Evolutionary conservation across 2,329 filamentous ascomycete species (phyloP).

Genomic region (Raffaelea ambrosiae): DNA sequence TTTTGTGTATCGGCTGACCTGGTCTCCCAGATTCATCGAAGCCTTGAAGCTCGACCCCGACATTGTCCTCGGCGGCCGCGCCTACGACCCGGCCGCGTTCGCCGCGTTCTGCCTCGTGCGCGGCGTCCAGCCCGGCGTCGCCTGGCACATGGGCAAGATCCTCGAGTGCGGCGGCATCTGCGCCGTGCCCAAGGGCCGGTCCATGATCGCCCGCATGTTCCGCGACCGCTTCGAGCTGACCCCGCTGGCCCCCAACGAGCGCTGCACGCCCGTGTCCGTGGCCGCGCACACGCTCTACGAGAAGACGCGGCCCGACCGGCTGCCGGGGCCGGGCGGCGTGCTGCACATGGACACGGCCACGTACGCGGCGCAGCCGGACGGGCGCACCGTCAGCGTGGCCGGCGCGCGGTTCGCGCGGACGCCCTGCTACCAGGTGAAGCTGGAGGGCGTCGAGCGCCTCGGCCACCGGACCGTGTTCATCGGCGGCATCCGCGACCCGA

Average conservation of each 20-base stretch:
- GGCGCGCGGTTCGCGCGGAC: conserved; percentile 26
- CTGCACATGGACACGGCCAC: conserved; percentile 29
- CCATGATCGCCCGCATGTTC: conserved; percentile 31
- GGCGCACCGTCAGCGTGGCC: conserved; percentile 27
- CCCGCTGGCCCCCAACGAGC: conserved; percentile 26
- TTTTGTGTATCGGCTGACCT: not conserved
- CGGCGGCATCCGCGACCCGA: conserved; percentile 29
- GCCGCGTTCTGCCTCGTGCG: conserved; percentile 3
- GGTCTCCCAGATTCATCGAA: conserved; percentile 11
- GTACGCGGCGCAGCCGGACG: conserved; percentile 32
- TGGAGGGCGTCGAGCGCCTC: conserved; percentile 30
- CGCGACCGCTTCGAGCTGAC: conserved; percentile 35
- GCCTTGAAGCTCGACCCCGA: conserved; percentile 35
- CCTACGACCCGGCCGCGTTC: conserved; percentile 32
- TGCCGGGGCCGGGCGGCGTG: conserved; percentile 39
- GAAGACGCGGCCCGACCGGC: conserved; percentile 40
- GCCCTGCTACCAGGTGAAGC: conserved; percentile 33
- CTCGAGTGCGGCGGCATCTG: conserved; percentile 44
- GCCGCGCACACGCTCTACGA: conserved; percentile 48
- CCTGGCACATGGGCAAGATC: conserved; percentile 49
- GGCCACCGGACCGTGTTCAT: conserved; percentile 4
- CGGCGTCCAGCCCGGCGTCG: conserved; percentile 23
- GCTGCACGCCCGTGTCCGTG: conserved; percentile 38
- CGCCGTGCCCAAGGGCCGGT: conserved; percentile 35
- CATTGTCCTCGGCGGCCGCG: conserved; percentile 37